Evolutionary conservation across 106 monocot genomes (phyloP), one percentile per base, ranked within the genome.

Genomic region (Gastrodia elata): DNA sequence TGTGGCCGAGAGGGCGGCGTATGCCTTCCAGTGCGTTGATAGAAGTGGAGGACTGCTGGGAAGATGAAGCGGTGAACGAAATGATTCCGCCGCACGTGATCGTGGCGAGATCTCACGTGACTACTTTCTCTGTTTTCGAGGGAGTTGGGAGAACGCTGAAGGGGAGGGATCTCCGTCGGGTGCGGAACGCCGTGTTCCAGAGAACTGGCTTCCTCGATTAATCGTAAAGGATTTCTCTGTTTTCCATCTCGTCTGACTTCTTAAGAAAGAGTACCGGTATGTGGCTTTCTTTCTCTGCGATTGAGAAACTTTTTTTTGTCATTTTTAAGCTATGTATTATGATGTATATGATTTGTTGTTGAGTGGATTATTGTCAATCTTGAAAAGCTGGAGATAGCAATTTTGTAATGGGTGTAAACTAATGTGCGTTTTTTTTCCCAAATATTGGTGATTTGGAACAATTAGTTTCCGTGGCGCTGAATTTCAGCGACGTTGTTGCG

Each of bases 91-190:
- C 93, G 37, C 90, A 94, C 82, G 65, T 88, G 83, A 90, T 94
- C 16, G 87, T 88, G 68, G 87, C 88, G 72, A 82, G 82, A 64
- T 90, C 82, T 20, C 88, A 90, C 78, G 71, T 72, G 82, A 75
- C 72, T 76, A 77, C 79, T 33, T 87, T 88, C 76, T 94, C 90
- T 52, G 87, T 94, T 68, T 84, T 85, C 77, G 94, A 94, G 73
- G 94, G 94, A 5, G 80, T 76, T 3, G 95, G 95, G 44, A 65
- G 95, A 80, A 96, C 95, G 3, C 89, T 96, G 36, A 96, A 96
- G 26, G 95, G 95, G 16, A 77, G 91, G 80, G 94, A 94, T 70
- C 82, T 94, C 42, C 55, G 86, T 38, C 79, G 88, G 8, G 84
- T 94, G 42, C 69, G 94, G 73, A 94, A 90, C 72, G 86, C 90